Conservation (phyloP, 2,329 filamentous ascomycete species). For the Paraconiothyrium sp. region DNA sequence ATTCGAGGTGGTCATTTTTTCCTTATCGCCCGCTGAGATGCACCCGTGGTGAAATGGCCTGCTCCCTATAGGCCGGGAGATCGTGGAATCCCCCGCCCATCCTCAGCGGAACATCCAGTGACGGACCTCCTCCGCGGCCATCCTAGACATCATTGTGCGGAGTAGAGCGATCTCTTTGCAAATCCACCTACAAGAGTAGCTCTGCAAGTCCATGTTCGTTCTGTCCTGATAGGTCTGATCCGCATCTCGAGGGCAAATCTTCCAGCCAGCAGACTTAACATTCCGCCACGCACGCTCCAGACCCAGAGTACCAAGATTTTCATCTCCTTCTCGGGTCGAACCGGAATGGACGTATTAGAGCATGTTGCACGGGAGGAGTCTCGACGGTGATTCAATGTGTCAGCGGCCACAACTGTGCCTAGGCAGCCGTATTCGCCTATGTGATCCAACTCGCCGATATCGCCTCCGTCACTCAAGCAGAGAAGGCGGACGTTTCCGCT, state of each 20-base stretch:
- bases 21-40: conserved; percentile 39
- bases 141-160: conserved; percentile 35
- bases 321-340: conserved; percentile 36
- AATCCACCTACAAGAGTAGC: not conserved
- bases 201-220: not conserved
- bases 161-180: conserved; percentile 10
- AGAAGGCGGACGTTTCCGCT: conserved; percentile 24
- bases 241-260: not conserved
- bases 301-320: conserved; percentile 15
- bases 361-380: conserved; percentile 30
- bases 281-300: conserved; percentile 26
- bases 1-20: not conserved
- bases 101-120: conserved; percentile 31
- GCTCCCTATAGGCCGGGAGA: conserved; percentile 38
- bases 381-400: conserved; percentile 44
- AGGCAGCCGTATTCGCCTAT: conserved; percentile 21
- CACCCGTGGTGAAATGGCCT: conserved; percentile 33
- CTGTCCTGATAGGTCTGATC: not conserved
- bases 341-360: conserved; percentile 30
- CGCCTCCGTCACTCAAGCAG: conserved; percentile 34
- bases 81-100: conserved; percentile 30
- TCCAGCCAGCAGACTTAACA: conserved; percentile 10
- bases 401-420: conserved; percentile 42
- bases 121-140: conserved; percentile 18
- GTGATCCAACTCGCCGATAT: conserved; percentile 44